Base-by-base conservation (phyloP, 75 land plant species). In the Picea sitchensis region DNA sequence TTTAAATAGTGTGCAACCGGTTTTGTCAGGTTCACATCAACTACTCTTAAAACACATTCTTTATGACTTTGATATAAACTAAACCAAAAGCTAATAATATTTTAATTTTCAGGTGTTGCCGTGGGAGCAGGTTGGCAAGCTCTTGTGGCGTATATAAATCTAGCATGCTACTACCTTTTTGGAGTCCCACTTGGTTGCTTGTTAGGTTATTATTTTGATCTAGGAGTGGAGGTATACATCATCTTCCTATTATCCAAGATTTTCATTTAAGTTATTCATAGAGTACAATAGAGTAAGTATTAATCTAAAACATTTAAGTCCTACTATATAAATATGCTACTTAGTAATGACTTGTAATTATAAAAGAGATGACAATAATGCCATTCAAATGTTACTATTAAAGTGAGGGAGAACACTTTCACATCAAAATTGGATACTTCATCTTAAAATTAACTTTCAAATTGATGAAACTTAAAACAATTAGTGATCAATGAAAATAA, bases 51-150 rank as follows among this genome's bases (percentile, higher is more conserved):
- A 51, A 51, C 9, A 51, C 11, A 9, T 8, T 51, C 56, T 51
- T 51, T 51, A 51, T 51, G 56, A 51, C 8, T 51, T 51, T 51
- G 56, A 9, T 51, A 1, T 2, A 51, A 51, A 51, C 12, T 51
- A 51, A 51, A 51, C 11, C 12, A 51, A 51, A 51, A 51, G 11
- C 56, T 51, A 51, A 51, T 51, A 8, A 51, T 51, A 9, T 51
- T 51, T 51, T 51, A 51, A 9, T 51, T 78, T 38, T 30, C 20
- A 81, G 83, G 83, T 61, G 82, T 81, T 2, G 63, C 63, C 11
- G 51, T 57, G 32, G 82, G 82, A 81, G 51, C 54, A 30, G 82
- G 82, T 57, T 81, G 81, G 82, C 82, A 79, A 38, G 44, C 81
- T 56, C n/a, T 81, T 1, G 65, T 58, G 20, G 82, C 82, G 7